Evolutionary conservation across 164 flowering plant species (phyloP), one percentile per base, ranked within the genome.

Genomic region (Piper betle): DNA sequence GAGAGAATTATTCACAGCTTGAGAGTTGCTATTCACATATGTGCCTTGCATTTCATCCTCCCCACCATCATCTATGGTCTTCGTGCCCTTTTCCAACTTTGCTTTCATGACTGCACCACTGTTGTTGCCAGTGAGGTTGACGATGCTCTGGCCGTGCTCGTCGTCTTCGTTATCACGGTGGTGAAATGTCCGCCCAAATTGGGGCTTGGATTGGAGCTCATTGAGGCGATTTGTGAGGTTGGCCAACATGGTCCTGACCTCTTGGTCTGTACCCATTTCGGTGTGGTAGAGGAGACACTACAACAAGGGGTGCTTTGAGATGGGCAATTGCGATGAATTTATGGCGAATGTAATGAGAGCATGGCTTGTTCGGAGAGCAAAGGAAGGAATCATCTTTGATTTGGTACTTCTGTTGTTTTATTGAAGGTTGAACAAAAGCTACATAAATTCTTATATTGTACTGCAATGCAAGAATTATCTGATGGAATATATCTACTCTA

Each of bases 1-100:
- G 67, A 91, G 77, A 0, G 96, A 86, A 68, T 87, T 87, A 68
- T 91, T 91, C 57, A 87, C 73, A 10, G 89, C 83, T 55, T 91
- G 96, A 61, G 78, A 85, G 43, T 91, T 91, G 74, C 91, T 87
- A 69, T 91, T 91, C 12, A 84, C 79, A 41, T 76, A 84, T 1
- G 88, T 71, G 57, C 65, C 68, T 53, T 75, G 10, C 6, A 68
- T 78, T 6, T 84, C 82, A 1, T 62, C 15, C 40, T 79, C 80
- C n/a, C n/a, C n/a, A 4, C 6, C 58, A 43, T 6, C 50, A 3
- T 43, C 12, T 17, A 7, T 12, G 2, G 60, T 1, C 19, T 15
- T 12, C 4, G 18, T 6, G 39, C 17, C 75, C 37, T 73, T 79
- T 2, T 70, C 80, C 69, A 71, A 37, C 3, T 79, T 87, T 5